Evolutionary conservation across 371 early-diverging fungal genomes (phyloP).

Genomic region (Mortierella sp.): DNA sequence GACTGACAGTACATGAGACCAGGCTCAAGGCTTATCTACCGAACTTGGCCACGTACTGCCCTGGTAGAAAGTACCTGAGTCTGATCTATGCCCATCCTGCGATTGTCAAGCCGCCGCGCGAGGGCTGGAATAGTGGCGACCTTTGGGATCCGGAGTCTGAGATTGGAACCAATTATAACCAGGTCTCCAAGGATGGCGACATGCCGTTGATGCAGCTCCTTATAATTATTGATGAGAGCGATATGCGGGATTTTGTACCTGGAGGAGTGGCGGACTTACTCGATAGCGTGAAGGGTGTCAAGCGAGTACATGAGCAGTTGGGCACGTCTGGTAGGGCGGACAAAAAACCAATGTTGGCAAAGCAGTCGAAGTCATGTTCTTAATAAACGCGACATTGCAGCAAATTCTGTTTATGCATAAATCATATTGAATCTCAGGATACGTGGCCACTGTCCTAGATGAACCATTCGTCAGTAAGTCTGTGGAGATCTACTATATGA

Average conservation of each 20-base stretch:
- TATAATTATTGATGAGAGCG: neutral
- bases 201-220: too few relatives aligned
- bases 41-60: slow-evolving; percentile 39
- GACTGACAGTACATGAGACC: slow-evolving; percentile 40
- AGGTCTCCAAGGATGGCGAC: too few relatives aligned
- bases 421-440: too few relatives aligned
- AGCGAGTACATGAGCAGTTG: neutral
- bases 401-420: too few relatives aligned
- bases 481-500: too few relatives aligned
- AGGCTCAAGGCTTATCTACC: slow-evolving; percentile 37
- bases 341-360: too few relatives aligned
- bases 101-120: slow-evolving; percentile 8
- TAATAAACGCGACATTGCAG: too few relatives aligned
- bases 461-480: too few relatives aligned
- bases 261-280: neutral
- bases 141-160: slow-evolving; percentile 8
- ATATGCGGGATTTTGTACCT: neutral
- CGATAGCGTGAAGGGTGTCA: slow-evolving; percentile 1
- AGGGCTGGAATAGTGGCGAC: slow-evolving; percentile 19
- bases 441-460: too few relatives aligned
- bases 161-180: too few relatives aligned
- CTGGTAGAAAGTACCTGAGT: slow-evolving; percentile 31
- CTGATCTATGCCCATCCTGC: slow-evolving; percentile 10
- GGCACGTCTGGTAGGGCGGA: too few relatives aligned
- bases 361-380: too few relatives aligned